Evolutionary conservation across 1,139 yeast species (phyloP).

Genomic region (Pichia kudriavzevii): DNA sequence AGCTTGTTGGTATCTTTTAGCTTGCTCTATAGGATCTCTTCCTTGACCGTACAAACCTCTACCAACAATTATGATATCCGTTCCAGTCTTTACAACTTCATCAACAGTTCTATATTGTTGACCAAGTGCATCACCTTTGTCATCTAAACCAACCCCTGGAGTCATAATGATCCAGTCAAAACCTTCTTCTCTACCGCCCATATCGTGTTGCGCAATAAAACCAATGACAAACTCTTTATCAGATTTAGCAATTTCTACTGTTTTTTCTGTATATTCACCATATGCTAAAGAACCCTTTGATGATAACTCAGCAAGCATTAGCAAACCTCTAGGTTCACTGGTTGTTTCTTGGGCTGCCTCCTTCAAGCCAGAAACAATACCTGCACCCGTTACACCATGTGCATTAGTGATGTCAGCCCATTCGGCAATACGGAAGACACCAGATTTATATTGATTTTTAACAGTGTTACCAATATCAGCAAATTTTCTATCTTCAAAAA

Average conservation of each 20-base stretch:
- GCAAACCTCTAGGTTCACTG: constrained; percentile 71
- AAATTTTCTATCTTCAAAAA: constrained; percentile 94
- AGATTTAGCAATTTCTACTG: constrained; percentile 82
- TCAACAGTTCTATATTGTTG: constrained; percentile 94
- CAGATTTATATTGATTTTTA: constrained; percentile 85
- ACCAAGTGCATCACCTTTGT: constrained; percentile 93
- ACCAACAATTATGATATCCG: constrained; percentile 94
- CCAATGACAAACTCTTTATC: constrained; percentile 92
- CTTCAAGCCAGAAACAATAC: constrained; percentile 82
- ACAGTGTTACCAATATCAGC: constrained; percentile 99
- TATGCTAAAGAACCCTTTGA: constrained; percentile 89
- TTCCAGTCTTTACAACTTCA: constrained; percentile 68
- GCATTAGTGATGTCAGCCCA: constrained; percentile 99
- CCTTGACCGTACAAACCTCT: constrained; percentile 96
- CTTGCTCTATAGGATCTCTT: constrained; percentile 82
- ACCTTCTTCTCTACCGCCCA: constrained; percentile 77
- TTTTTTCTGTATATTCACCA: constrained; percentile 80
- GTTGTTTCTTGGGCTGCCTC: constrained; percentile 65
- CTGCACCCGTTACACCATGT: constrained; percentile 94
- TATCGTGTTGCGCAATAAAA: constrained; percentile 85
- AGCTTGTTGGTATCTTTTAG: constrained; percentile 80
- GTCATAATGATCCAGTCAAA: constrained; percentile 96
- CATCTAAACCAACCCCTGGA: constrained; percentile 97
- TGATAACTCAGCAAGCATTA: constrained; percentile 94
- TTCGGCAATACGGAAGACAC: constrained; percentile 77